Conservation (phyloP, 2,329 filamentous ascomycete genomes). For the Elsinoe perseae region DNA sequence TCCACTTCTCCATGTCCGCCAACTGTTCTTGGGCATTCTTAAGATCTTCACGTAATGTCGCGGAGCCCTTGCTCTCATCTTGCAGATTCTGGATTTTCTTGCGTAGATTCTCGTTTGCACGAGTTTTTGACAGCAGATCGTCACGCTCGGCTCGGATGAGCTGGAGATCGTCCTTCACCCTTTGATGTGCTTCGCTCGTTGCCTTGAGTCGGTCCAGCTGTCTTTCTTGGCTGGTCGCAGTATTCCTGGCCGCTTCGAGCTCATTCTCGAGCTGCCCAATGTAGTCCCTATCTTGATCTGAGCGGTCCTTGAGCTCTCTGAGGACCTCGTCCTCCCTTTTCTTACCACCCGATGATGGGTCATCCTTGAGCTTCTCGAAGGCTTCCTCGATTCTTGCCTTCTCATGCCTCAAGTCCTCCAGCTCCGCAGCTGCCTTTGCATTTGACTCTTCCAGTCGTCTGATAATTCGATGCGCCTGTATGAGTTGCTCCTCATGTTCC, state of each 20-base stretch:
- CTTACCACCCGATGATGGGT: constrained; percentile 36
- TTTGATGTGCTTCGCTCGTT: constrained; percentile 38
- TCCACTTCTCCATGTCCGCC: constrained; percentile 38
- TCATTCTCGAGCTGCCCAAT: constrained; percentile 44
- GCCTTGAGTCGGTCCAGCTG: constrained; percentile 38
- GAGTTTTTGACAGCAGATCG: constrained; percentile 42
- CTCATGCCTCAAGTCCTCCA: constrained; percentile 35
- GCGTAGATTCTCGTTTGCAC: constrained; percentile 46
- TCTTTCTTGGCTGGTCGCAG: constrained; percentile 39
- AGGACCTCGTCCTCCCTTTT: constrained; percentile 36
- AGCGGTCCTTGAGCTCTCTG: constrained; percentile 37
- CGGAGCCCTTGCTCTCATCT: constrained; percentile 39
- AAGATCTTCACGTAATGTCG: constrained; percentile 38
- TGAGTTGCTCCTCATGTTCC: constrained; percentile 43
- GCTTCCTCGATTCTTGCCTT: constrained; percentile 42
- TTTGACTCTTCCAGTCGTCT: constrained; percentile 37
- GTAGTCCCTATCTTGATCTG: constrained; percentile 41
- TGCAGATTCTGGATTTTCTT: constrained; percentile 47
- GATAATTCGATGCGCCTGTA: constrained; percentile 42
- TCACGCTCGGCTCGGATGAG: constrained; percentile 42
- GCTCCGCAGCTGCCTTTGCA: constrained; percentile 34
- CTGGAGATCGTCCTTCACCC: constrained; percentile 45
- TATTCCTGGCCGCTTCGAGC: constrained; percentile 37
- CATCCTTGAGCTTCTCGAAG: constrained; percentile 39
- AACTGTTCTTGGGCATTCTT: constrained; percentile 38